These are phyloP conservation scores for Elongisporangium anandrum DNA, from an alignment of 352 stramenopile genomes.

Conservation along the genomic window DNA sequence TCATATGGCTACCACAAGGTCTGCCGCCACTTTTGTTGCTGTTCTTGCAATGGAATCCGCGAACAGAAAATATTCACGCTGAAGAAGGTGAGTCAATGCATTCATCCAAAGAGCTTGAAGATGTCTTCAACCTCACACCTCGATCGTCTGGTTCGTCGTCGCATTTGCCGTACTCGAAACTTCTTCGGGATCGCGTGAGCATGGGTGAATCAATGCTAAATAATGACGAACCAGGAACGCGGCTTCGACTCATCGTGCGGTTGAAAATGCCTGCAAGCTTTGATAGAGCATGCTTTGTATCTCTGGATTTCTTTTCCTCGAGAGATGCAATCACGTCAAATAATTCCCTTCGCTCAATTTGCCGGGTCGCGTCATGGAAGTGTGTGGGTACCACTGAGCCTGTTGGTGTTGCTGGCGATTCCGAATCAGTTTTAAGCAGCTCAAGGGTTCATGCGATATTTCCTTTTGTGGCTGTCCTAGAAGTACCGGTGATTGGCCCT, in stretches of 20 bases:
- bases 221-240: slow-evolving; percentile 78
- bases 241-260: slow-evolving; percentile 76
- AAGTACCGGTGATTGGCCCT: slow-evolving; percentile 75
- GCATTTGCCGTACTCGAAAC: slow-evolving; percentile 81
- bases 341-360: slow-evolving; percentile 46
- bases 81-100: slow-evolving; percentile 59
- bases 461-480: slow-evolving; percentile 81
- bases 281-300: slow-evolving; percentile 78
- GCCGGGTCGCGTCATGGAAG: slow-evolving; percentile 66
- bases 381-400: slow-evolving; percentile 80
- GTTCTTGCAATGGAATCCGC: slow-evolving; percentile 85
- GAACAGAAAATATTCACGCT: slow-evolving; percentile 57
- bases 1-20: slow-evolving; percentile 77
- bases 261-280: slow-evolving; percentile 77
- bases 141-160: slow-evolving; percentile 71
- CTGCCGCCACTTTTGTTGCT: slow-evolving; percentile 71
- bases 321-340: slow-evolving; percentile 57
- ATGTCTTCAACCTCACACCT: slow-evolving; percentile 82
- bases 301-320: slow-evolving; percentile 78
- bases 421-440: slow-evolving; percentile 56
- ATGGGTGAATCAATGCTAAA: slow-evolving; percentile 76
- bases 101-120: slow-evolving; percentile 56
- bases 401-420: slow-evolving; percentile 60
- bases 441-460: slow-evolving; percentile 60
- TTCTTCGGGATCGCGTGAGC: slow-evolving; percentile 59